These are phyloP conservation scores for Leptographium procerum DNA, from an alignment of 2,329 filamentous ascomycete genomes.

Conservation along the genomic window DNA sequence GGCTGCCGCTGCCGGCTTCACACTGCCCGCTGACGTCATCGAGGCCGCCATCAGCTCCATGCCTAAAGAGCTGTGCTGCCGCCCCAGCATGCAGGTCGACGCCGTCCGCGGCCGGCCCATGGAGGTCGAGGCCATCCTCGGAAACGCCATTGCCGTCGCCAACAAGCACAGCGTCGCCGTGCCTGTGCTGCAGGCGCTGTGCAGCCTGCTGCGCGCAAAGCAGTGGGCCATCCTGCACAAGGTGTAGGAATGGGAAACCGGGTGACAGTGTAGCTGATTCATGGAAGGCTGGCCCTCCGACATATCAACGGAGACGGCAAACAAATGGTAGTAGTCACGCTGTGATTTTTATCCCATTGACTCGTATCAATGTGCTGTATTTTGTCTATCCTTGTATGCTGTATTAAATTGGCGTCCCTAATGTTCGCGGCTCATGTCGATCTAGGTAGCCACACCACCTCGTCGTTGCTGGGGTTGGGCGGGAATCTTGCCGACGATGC, in stretches of 20 bases:
- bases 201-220: background rate
- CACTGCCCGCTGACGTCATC: slow-evolving; percentile 10
- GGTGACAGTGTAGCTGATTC: no score
- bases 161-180: background rate
- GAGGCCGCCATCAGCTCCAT: slow-evolving; percentile 14
- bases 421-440: background rate
- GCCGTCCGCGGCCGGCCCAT: slow-evolving; percentile 14
- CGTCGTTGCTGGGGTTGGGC: background rate
- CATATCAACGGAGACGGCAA: no score
- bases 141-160: slow-evolving; percentile 18
- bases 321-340: no score
- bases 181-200: background rate
- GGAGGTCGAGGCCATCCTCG: slow-evolving; percentile 22
- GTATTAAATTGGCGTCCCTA: background rate
- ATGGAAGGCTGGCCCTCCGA: no score
- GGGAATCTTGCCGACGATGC: slow-evolving; percentile 30
- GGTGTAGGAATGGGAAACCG: background rate
- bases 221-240: background rate
- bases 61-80: slow-evolving; percentile 9
- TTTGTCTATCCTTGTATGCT: no score
- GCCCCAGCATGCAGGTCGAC: slow-evolving; percentile 21
- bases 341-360: no score
- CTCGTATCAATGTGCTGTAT: no score
- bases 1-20: slow-evolving; percentile 19
- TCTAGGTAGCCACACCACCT: background rate